Percentiles rank a stretch among this genome's conserved stretches.
Evolutionary conservation across 352 stramenopile species (phyloP).

Genomic region (Pythium phragmiticola): DNA sequence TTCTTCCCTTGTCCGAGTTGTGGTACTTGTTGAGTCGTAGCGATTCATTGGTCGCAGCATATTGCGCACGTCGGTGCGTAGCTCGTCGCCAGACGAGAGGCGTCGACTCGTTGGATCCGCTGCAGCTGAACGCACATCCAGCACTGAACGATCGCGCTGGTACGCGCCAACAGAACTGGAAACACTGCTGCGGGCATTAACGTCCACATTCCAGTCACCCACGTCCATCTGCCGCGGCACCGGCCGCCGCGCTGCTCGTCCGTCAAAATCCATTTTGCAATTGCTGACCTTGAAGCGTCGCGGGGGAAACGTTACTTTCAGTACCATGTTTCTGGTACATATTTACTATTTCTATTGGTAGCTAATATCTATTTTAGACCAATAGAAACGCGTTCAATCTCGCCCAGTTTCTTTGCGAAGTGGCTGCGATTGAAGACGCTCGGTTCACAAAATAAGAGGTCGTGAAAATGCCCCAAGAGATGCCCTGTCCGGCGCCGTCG

Average conservation of each 20-base stretch:
- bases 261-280: slow-evolving; percentile 30
- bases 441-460: slow-evolving; percentile 1
- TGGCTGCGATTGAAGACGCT: slow-evolving; percentile 20
- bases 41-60: slow-evolving; percentile 20
- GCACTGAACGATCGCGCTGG: neutral
- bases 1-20: neutral
- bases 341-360: neutral
- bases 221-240: slow-evolving; percentile 54
- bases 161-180: slow-evolving; percentile 5
- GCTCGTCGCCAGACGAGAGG: slow-evolving; percentile 6
- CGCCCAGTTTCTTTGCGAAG: slow-evolving; percentile 17
- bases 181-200: slow-evolving; percentile 12
- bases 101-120: neutral
- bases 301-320: neutral
- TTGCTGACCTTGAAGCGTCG: slow-evolving; percentile 21
- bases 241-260: slow-evolving; percentile 34
- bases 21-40: slow-evolving; percentile 7
- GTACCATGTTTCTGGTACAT: slow-evolving; percentile 14
- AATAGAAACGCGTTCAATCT: neutral
- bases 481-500: slow-evolving; percentile 11
- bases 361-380: slow-evolving; percentile 4
- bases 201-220: slow-evolving; percentile 34
- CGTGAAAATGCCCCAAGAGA: neutral
- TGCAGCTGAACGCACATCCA: neutral
- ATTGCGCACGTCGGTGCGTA: neutral